phyloP scores from a whole-genome alignment of 129 eudicot genomes.

The Saposhnikovia divaricata region DNA sequence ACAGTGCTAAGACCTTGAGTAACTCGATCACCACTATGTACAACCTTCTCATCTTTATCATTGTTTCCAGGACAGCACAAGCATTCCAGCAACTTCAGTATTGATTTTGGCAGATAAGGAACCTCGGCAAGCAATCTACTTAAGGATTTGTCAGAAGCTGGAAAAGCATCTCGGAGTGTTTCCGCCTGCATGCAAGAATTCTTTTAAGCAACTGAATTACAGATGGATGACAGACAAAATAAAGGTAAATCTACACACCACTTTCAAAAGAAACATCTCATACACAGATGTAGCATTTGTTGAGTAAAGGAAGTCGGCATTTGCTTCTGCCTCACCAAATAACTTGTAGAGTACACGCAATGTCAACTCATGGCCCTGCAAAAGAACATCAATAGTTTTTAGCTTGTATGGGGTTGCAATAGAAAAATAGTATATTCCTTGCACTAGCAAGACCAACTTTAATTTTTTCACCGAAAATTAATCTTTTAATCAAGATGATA shows the following conservation, averaged over 20 bases:
- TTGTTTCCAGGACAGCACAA: constrained; percentile 75
- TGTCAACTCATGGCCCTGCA: constrained; percentile 97
- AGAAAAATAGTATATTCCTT: background rate
- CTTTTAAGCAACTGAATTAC: background rate
- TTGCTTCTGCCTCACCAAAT: constrained; percentile 94
- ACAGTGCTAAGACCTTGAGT: constrained; percentile 92
- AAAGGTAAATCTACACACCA: constrained; percentile 42
- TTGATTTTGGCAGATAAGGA: constrained; percentile 84
- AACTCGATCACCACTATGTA: constrained; percentile 80
- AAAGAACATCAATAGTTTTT: constrained; percentile 18
- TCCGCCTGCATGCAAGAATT: constrained; percentile 58
- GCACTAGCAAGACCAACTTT: background rate
- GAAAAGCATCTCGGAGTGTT: constrained; percentile 85
- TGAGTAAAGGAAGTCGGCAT: constrained; percentile 78
- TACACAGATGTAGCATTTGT: constrained; percentile 85
- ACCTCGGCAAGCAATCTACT: constrained; percentile 80
- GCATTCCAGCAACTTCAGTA: constrained; percentile 61
- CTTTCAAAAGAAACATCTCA: constrained; percentile 85
- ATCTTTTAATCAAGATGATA: background rate
- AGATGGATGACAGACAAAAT: background rate
- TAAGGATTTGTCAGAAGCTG: constrained; percentile 88
- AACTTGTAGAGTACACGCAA: constrained; percentile 89
- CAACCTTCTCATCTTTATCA: constrained; percentile 56
- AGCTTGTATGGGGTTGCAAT: background rate
- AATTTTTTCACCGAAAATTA: background rate